Evolutionary conservation across 2,329 filamentous ascomycete species (phyloP).

Genomic region (Magnaporthiopsis incrustans): DNA sequence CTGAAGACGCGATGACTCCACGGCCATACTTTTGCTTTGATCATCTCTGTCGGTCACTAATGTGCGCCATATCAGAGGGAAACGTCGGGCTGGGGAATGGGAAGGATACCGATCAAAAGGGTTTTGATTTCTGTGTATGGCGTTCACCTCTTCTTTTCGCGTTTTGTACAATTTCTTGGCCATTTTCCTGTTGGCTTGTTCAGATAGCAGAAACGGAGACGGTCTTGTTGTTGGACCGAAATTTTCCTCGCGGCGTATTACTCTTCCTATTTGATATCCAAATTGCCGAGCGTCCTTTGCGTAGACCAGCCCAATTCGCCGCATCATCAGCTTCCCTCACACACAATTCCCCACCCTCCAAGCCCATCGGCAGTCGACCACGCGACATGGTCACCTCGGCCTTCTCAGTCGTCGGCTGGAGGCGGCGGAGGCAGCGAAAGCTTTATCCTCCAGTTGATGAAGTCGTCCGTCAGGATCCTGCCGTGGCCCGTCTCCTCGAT

Average conservation of each 20-base stretch:
- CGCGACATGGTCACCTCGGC: too few relatives aligned
- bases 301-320: too few relatives aligned
- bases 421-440: conserved; percentile 26
- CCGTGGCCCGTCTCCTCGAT: conserved; percentile 69
- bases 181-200: conserved; percentile 1
- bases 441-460: conserved; percentile 66
- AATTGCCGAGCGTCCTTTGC: too few relatives aligned
- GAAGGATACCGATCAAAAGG: not conserved
- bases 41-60: not conserved
- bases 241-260: not conserved
- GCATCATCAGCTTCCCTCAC: too few relatives aligned
- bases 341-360: too few relatives aligned
- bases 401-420: conserved; percentile 5
- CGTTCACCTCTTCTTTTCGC: not conserved
- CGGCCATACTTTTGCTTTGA: conserved; percentile 7
- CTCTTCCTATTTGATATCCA: too few relatives aligned
- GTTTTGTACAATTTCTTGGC: not conserved
- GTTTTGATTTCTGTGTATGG: not conserved
- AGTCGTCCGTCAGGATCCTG: conserved; percentile 66
- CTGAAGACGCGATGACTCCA: conserved; percentile 7
- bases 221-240: too few relatives aligned
- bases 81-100: not conserved
- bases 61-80: not conserved
- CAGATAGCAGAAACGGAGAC: not conserved
- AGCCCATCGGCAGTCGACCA: too few relatives aligned